These are phyloP conservation scores for Uncinocarpus reesii DNA, from an alignment of 2,329 filamentous ascomycete species.

Conservation along the genomic window DNA sequence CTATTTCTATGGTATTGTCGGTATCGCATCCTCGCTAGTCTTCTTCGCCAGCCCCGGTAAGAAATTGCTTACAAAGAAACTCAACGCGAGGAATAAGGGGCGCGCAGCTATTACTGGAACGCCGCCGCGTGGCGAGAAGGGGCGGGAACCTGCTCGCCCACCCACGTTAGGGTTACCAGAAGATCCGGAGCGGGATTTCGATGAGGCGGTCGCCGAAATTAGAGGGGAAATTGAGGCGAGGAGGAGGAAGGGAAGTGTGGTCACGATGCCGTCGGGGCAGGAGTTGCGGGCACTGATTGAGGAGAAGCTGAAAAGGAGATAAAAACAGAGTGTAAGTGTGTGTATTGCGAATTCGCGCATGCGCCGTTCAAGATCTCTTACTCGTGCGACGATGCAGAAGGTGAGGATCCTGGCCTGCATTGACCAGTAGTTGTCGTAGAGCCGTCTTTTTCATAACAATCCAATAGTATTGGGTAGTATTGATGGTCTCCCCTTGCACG, in stretches of 20 bases:
- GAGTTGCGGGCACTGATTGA: slow-evolving; percentile 46
- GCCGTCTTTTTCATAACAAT: too few species aligned
- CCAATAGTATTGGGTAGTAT: too few species aligned
- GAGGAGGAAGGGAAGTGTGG: slow-evolving; percentile 38
- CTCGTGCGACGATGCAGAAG: too few species aligned
- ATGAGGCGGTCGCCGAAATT: slow-evolving; percentile 68
- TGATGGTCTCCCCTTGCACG: too few species aligned
- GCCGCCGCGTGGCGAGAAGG: not conserved
- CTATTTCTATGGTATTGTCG: slow-evolving; percentile 75
- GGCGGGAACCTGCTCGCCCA: slow-evolving; percentile 20
- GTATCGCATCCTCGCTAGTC: slow-evolving; percentile 52
- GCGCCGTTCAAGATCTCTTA: too few species aligned
- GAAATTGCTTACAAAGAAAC: slow-evolving; percentile 43
- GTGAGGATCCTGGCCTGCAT: too few species aligned
- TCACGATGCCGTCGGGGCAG: slow-evolving; percentile 37
- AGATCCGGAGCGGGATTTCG: slow-evolving; percentile 64
- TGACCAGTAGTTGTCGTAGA: too few species aligned
- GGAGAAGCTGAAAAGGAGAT: slow-evolving; percentile 41
- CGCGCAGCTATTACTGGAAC: slow-evolving; percentile 9
- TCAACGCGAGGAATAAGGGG: slow-evolving; percentile 46
- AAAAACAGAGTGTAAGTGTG: not conserved
- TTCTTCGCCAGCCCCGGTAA: slow-evolving; percentile 78
- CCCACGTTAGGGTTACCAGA: slow-evolving; percentile 68
- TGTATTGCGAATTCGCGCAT: too few species aligned
- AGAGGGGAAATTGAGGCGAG: slow-evolving; percentile 59